Evolutionary conservation across 2,329 filamentous ascomycete genomes (phyloP).

Genomic region (Falciphora oryzae): DNA sequence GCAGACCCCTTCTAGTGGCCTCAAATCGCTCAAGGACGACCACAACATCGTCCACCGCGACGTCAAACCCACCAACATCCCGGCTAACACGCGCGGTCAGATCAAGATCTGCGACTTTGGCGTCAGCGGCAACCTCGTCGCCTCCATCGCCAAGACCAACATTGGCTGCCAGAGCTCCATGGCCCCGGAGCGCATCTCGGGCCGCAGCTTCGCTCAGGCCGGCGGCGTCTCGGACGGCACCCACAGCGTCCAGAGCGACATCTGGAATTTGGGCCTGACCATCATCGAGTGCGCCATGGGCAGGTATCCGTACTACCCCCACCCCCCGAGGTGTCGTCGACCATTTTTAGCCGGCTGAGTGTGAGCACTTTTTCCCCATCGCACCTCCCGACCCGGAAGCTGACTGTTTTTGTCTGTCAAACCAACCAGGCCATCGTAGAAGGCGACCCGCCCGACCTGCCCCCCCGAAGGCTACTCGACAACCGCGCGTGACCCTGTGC

Average conservation of each 20-base stretch:
- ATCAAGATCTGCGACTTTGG: slow-evolving; percentile 99
- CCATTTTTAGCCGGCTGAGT: slow-evolving; percentile 94
- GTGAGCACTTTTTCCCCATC: slow-evolving; percentile 53
- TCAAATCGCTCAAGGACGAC: slow-evolving; percentile 92
- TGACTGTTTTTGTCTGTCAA: slow-evolving; percentile 10
- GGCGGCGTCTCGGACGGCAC: slow-evolving; percentile 70
- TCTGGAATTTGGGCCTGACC: slow-evolving; percentile 94
- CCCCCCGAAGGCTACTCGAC: slow-evolving; percentile 74
- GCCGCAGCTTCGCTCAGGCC: slow-evolving; percentile 69
- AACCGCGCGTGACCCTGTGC: slow-evolving; percentile 78
- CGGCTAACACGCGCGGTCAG: slow-evolving; percentile 83
- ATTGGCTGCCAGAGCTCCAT: slow-evolving; percentile 99
- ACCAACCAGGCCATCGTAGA: slow-evolving; percentile 91
- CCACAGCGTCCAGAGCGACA: slow-evolving; percentile 96
- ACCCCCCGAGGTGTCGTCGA: slow-evolving; percentile 95
- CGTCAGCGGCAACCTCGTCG: slow-evolving; percentile 91
- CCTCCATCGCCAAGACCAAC: slow-evolving; percentile 96
- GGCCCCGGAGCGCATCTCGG: slow-evolving; percentile 93
- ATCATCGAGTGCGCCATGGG: slow-evolving; percentile 96
- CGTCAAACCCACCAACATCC: slow-evolving; percentile 98
- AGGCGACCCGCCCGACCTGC: slow-evolving; percentile 82
- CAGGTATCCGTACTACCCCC: slow-evolving; percentile 89
- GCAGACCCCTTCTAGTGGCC: too few species aligned
- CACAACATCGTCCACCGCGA: slow-evolving; percentile 99
- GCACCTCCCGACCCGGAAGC: slow-evolving; percentile 8